Evolutionary conservation across 257 asterid genomes (phyloP), one percentile per base, ranked within the genome.

Genomic region (Solanum gracilifrons): DNA sequence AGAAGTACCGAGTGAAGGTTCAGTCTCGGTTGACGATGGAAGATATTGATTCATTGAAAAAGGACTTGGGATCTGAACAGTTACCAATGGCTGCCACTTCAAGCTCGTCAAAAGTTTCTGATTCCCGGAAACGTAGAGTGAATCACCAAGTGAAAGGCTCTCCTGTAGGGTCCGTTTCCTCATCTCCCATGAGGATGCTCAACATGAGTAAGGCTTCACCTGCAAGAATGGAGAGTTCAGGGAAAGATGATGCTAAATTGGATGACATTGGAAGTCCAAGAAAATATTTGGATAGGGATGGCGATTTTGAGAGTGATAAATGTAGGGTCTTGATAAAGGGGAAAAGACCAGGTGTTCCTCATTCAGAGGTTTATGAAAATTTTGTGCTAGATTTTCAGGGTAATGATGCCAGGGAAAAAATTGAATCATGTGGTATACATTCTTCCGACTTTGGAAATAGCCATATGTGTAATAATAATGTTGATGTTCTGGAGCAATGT

Each of bases 51-150:
- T 89, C 95, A 35, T 86, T 94, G 89, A 93, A 87, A 90, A 92
- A 91, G 93, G 98, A 94, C 88, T 89, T 96, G 93, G 96, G 95
- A 46, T 90, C 88, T 83, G 98, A 92, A 87, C 92, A 92, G 85
- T 87, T 90, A 82, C 79, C 98, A 73, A 90, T 90, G 39, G 93
- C 98, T 89, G 98, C 99, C 89, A 95, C 95, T 89, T 97, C 99
- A 83, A 96, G 98, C 95, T 96, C 98, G 37, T 97, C 99, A 48
- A 97, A 95, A 93, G 92, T 95, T 88, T 97, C 99, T 39, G 95
- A 88, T 87, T 94, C 98, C 87, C 93, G 93, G 85, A 96, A 92
- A 92, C 92, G 86, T 82, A 92, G 93, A 90, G 86, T 83, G 55
- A 92, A 91, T 92, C 88, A 82, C 87, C 85, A 85, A 88, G 91